Base-by-base conservation (phyloP, 352 stramenopile species). In the Globisporangium emineosum region DNA sequence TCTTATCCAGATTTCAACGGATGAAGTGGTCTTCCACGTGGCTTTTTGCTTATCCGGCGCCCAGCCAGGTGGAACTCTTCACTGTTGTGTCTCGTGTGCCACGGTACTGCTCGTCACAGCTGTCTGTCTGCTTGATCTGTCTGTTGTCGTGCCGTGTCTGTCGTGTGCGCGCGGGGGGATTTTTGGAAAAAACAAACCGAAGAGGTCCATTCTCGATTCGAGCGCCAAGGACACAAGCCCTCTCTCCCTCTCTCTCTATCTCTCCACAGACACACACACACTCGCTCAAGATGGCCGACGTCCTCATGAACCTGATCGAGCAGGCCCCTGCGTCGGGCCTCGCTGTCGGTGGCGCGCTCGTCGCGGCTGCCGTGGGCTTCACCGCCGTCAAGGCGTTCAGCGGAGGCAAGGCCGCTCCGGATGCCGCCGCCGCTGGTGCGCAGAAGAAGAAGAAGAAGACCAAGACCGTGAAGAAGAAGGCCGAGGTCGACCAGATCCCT, bases 381-480 rank as follows among this genome's bases (percentile, higher is more conserved):
- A 82, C 77, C 19, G 83, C 83, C 30, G 81, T 78, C 19, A 93
- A 93, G 74, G 83, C 76, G 43, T 54, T 93, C 27, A 59, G 77
- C 55, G 69, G 78, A 43, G 69, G 66, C 57, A 80, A 83, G 58
- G 59, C 70, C 25, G 57, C 62, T 7, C n/a, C 69, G 12, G 62
- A 75, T 27, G 23, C 65, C 10, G 59, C 27, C 8, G 42, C 33
- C 17, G 76, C 68, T 19, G 29, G 71, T 17, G 79, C 78, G 69
- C 82, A 84, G 59, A 87, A 86, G 70, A 84, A 81, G 60, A 81
- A 70, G 67, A 88, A 83, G 71, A 90, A 92, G 73, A 69, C 65
- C 57, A 86, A 88, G 63, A 52, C 61, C 17, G 47, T 43, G 21
- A 68, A 75, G 68, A 69, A 75, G 68, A 69, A 69, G 50, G 29